Base-by-base conservation (phyloP, 2,329 filamentous ascomycete genomes). In the Mycosphaerelloides madeirae region DNA sequence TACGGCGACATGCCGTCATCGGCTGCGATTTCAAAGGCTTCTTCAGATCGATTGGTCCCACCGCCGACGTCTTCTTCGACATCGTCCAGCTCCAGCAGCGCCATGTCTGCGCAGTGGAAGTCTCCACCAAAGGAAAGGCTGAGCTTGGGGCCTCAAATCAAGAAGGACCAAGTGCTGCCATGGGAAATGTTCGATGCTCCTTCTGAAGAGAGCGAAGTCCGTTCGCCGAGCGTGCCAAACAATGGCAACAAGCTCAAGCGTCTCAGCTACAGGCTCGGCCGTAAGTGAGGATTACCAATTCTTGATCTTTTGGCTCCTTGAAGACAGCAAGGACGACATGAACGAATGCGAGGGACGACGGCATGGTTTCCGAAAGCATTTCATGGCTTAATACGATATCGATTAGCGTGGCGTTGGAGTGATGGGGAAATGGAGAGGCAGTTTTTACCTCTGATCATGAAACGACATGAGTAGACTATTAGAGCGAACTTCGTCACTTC, bases 131-230 rank as follows among this genome's bases (percentile, higher is more conserved):
- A 25, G 22, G 22, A 25, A 25, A 25, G 22, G 22, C 22, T 25
- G 22, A 25, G 22, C 22, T 9, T 25, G 22, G 22, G 22, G 9
- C 22, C 22, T 6, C 31, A 38, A 31, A 31, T 25, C 28, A 43
- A 45, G 11, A 48, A 45, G 29, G 41, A 41, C 19, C 45, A 49
- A 8, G 48, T 51, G 2, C 34, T 48, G 14, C 50, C 50, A 2
- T 53, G 50, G 50, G 50, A 53, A 14, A 46, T 48, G 34, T 49
- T 45, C 14, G 48, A 49, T 22, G 43, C 50, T 25, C 50, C 42
- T 12, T 11, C 28, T 14, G 41, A 47, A 19, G 11, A 16, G 12
- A 7, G 8, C 14, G 14, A 12, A 12, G 15, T 14, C 28, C 28
- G 32, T 9, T 15, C 12, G 3, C 18, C 18, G 20, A 18, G 5